A percentile compares a stretch with the other conserved stretches of the same genome.
Evolutionary conservation across 306 rosid genomes (phyloP).

Genomic region (Neltuma alba): DNA sequence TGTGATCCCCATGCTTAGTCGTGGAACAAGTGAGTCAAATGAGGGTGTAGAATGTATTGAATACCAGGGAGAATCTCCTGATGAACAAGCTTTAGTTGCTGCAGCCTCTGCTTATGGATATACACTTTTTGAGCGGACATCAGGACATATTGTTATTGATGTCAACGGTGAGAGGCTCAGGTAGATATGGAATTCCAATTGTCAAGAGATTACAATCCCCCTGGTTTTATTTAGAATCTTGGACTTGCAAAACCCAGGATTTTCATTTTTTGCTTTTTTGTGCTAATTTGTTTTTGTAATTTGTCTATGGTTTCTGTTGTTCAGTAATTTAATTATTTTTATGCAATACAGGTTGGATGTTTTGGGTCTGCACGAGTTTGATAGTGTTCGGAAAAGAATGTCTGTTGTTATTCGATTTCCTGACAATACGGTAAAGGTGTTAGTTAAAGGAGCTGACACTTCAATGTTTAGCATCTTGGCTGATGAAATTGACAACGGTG

Average conservation of each 20-base stretch:
- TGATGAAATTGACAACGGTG: conserved; percentile 44
- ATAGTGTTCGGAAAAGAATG: conserved; percentile 96
- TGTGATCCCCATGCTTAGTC: conserved; percentile 72
- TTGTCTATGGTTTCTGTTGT: conserved; percentile 24
- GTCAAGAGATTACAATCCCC: conserved; percentile 24
- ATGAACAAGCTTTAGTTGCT: conserved; percentile 94
- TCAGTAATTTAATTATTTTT: conserved; percentile 31
- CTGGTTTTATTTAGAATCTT: conserved; percentile 1
- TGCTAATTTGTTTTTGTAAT: conserved; percentile 14
- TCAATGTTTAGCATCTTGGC: conserved; percentile 78
- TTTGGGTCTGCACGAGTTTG: conserved; percentile 97
- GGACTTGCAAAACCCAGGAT: conserved; percentile 3
- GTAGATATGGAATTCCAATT: conserved; percentile 64
- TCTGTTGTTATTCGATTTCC: conserved; percentile 94
- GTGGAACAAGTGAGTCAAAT: conserved; percentile 46
- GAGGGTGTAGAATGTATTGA: conserved; percentile 50
- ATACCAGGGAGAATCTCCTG: conserved; percentile 99
- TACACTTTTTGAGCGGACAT: conserved; percentile 94
- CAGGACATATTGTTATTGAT: conserved; percentile 92
- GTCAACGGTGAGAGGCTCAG: conserved; percentile 94
- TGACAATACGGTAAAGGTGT: conserved; percentile 75
- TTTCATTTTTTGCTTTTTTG: background rate
- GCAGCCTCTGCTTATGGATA: conserved; percentile 96
- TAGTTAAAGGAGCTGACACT: conserved; percentile 96
- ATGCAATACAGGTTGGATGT: conserved; percentile 82